Evolutionary conservation across 1,139 yeast genomes (phyloP).

Genomic region (Kluyveromyces sp.): DNA sequence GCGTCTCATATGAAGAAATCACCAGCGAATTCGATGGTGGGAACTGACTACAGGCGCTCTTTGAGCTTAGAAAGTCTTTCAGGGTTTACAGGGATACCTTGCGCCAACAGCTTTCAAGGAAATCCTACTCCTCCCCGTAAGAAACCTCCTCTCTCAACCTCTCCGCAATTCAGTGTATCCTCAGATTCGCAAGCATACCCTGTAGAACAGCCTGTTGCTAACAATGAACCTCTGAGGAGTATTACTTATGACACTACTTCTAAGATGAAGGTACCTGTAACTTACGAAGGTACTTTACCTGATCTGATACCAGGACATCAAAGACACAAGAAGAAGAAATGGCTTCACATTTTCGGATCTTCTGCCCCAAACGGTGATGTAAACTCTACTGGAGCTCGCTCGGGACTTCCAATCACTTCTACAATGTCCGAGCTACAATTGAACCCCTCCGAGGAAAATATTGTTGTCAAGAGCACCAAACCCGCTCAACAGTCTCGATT

Average conservation of each 20-base stretch:
- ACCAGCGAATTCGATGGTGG: neutral
- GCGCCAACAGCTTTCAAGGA: neutral
- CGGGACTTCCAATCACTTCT: neutral
- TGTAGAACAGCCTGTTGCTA: neutral
- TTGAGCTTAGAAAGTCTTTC: neutral
- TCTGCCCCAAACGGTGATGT: neutral
- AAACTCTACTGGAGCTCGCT: neutral
- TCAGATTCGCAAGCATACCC: neutral
- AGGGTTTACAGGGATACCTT: neutral
- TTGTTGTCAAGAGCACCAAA: constrained; percentile 15
- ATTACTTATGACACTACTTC: constrained; percentile 14
- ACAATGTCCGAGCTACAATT: constrained; percentile 5
- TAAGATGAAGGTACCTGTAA: constrained; percentile 15
- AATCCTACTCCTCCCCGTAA: neutral
- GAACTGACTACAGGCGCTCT: neutral
- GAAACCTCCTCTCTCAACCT: neutral
- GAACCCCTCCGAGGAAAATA: constrained; percentile 12
- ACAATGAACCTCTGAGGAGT: neutral
- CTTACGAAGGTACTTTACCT: constrained; percentile 24
- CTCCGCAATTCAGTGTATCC: neutral
- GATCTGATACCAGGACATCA: constrained; percentile 24
- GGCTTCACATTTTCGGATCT: constrained; percentile 7
- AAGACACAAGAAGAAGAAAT: constrained; percentile 15
- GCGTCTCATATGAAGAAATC: neutral
- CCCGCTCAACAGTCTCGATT: constrained; percentile 16